These are phyloP conservation scores for Gracilaria caudata DNA, from an alignment of 23 red algal species.

Conservation along the genomic window DNA sequence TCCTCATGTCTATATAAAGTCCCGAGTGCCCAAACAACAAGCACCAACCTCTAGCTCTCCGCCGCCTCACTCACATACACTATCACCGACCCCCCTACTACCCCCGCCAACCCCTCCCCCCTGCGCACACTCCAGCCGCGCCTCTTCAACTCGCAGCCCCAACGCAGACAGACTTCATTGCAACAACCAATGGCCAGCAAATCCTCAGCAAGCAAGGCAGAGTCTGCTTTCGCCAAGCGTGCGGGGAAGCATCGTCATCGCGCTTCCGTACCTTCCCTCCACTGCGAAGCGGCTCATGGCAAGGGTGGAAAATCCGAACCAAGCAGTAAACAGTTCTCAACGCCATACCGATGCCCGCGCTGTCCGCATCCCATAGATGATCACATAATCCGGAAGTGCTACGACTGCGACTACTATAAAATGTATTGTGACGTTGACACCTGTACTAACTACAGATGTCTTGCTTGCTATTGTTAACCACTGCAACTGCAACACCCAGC, in stretches of 20 bases:
- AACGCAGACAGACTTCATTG: neutral
- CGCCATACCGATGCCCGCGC: neutral
- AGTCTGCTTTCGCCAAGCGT: neutral
- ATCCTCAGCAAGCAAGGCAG: neutral
- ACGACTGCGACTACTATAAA: neutral
- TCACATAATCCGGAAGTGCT: neutral
- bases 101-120: neutral
- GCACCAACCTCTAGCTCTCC: neutral
- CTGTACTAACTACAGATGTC: neutral
- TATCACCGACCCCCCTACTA: neutral
- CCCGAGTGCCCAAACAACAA: neutral
- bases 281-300: neutral
- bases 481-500: too few species aligned
- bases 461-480: neutral
- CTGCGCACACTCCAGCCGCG: too few species aligned
- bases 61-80: neutral
- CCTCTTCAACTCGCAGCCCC: too few species aligned
- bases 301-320: neutral
- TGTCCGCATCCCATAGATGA: slow-evolving; percentile 2
- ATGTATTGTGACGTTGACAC: slow-evolving; percentile 7
- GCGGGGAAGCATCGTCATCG: neutral
- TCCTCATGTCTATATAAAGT: slow-evolving; percentile 3
- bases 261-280: neutral
- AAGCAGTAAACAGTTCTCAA: slow-evolving; percentile 9
- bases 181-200: neutral